These are phyloP conservation scores for Globisporangium splendens DNA, from an alignment of 352 stramenopile species.

Conservation along the genomic window DNA sequence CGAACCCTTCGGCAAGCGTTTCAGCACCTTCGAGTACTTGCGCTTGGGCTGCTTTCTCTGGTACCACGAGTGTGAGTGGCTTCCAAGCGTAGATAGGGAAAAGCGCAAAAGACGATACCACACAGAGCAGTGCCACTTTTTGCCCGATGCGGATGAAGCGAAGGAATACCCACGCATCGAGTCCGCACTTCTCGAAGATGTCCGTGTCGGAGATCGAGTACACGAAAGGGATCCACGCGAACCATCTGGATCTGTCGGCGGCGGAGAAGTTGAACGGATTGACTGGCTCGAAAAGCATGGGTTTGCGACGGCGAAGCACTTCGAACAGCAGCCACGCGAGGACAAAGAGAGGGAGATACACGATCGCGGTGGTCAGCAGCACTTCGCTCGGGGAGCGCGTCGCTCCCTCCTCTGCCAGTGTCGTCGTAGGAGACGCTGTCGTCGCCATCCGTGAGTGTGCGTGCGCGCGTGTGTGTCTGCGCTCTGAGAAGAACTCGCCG, in stretches of 20 bases:
- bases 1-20: slow-evolving; percentile 19
- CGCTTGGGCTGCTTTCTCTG: slow-evolving; percentile 14
- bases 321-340: slow-evolving; percentile 59
- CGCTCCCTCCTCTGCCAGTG: slow-evolving; percentile 12
- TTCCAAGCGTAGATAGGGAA: slow-evolving; percentile 68
- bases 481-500: too few species aligned
- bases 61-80: slow-evolving; percentile 26
- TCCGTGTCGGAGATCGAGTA: slow-evolving; percentile 48
- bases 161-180: slow-evolving; percentile 74
- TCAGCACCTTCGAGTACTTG: slow-evolving; percentile 15
- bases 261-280: slow-evolving; percentile 40
- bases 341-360: slow-evolving; percentile 67
- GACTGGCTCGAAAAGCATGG: slow-evolving; percentile 43
- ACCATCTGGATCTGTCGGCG: slow-evolving; percentile 26
- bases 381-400: slow-evolving; percentile 37
- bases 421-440: background rate
- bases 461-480: too few species aligned
- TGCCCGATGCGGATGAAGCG: slow-evolving; percentile 70
- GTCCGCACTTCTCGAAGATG: slow-evolving; percentile 55
- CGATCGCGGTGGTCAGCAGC: slow-evolving; percentile 47
- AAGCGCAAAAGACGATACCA: slow-evolving; percentile 53
- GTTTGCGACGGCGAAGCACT: slow-evolving; percentile 38
- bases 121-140: slow-evolving; percentile 54
- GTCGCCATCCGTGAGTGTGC: background rate
- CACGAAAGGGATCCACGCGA: slow-evolving; percentile 64